Evolutionary conservation across 768 basidiomycete species (phyloP), one percentile per base, ranked within the genome.

Genomic region (Leccinum olivaceopallidum): DNA sequence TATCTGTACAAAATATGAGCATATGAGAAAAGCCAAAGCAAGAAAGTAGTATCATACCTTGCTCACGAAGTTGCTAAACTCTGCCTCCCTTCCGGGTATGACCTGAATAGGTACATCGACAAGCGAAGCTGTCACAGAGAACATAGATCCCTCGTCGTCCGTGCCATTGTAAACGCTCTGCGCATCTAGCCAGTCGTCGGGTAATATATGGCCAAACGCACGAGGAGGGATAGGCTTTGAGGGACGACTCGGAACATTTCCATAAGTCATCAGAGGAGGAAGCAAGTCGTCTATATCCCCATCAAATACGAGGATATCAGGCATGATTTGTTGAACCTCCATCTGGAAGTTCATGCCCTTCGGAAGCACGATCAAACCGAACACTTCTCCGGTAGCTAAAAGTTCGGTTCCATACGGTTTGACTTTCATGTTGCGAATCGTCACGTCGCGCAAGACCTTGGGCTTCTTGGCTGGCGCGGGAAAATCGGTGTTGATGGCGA

Each of bases 251-350:
- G 84, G 81, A 0, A 80, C 77, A 20, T 75, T 69, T 44, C 71
- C 73, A 0, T 66, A 44, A 59, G 53, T 13, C 8, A 42, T 47
- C 2, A 58, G 53, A 9, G 63, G 44, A 4, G 58, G 30, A 37
- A 61, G 64, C 4, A 49, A 42, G 1, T 78, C 73, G 6, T 85
- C 82, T 0, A 83, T 80, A 22, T 85, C 83, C 3, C 92, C 92
- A 63, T 94, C 92, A 60, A 84, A 93, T 5, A 94, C 80, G 6
- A 93, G 72, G 28, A 89, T 86, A 69, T 94, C 92, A 0, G 92
- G 90, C 58, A 89, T 78, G 28, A 92, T 82, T 48, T 78, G 81
- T 7, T 76, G 81, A 20, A 92, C 86, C 48, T 85, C 77, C 55
- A 92, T 71, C n/a, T 76, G 78, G 28, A 92, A 75, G 57, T 89